Base-by-base conservation (phyloP, 2,329 filamentous ascomycete species). In the Microcera coccophila region DNA sequence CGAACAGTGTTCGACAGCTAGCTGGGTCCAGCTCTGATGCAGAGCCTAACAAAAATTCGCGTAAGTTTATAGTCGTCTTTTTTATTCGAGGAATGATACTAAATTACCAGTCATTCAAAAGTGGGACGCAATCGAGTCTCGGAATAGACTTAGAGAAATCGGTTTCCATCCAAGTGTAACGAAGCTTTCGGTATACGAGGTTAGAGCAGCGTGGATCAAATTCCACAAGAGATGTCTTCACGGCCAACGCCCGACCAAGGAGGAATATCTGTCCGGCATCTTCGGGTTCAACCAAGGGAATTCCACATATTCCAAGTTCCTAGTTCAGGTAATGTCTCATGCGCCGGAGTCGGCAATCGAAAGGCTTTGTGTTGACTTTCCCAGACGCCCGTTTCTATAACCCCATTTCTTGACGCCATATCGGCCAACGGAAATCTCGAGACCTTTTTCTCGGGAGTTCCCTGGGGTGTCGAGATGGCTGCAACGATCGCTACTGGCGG, bases 401-500 rank as follows among this genome's bases (percentile, higher is more conserved):
- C 7, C 22, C 22, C 22, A 26, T 7, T 7, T 12, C 22, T 12
- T 26, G 22, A 26, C 22, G 22, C 12, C 22, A 12, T 7, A 26
- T 26, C 22, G n/a, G n/a, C 22, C 7, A 26, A 26, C 4, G 32
- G 14, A 10, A 29, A 21, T 12, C 31, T 49, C 15, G 31, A 43
- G 3, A n/a, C 21, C 4, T 3, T 39, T 1, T 37, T 58, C 11
- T 31, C 40, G 8, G 51, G 55, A 1, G 36, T 50, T 12, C 38
- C 48, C 1, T 49, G 40, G 8, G 52, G 47, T 1, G 24, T 37
- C 3, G n/a, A 39, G 4, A 39, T 59, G 18, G 49, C 44, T 4
- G 41, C 49, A 9, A 15, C 39, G 4, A 5, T 58, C 4, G 52
- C 50, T 1, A 44, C 42, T 1, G 17, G 55, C 1, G 64, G 64